These are phyloP conservation scores for Vachellia collinsii DNA, from an alignment of 306 rosid genomes.

Conservation along the genomic window DNA sequence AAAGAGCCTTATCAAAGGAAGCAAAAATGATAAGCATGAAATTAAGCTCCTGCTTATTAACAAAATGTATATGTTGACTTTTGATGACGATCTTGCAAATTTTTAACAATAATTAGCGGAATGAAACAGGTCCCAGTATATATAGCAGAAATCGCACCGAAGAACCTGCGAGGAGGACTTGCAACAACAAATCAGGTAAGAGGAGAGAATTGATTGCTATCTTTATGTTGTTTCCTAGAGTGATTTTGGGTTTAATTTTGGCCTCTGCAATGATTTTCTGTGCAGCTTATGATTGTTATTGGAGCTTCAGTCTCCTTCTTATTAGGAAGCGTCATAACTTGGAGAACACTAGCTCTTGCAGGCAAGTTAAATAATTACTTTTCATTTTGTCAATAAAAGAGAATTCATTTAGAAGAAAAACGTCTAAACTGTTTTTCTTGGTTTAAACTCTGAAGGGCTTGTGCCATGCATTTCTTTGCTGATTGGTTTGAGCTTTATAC, in stretches of 20 bases:
- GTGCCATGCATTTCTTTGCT: conserved; percentile 65
- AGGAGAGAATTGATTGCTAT: conserved; percentile 10
- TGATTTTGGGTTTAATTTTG: conserved; percentile 20
- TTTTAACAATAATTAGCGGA: conserved; percentile 24
- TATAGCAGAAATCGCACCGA: conserved; percentile 74
- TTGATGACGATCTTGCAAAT: conserved; percentile 20
- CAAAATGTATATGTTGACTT: neutral
- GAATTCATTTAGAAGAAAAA: neutral
- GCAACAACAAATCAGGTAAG: conserved; percentile 69
- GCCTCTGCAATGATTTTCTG: conserved; percentile 25
- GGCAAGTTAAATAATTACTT: conserved; percentile 43
- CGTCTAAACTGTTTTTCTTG: conserved; percentile 25
- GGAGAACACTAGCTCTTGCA: conserved; percentile 61
- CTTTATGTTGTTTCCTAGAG: neutral
- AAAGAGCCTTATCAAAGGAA: neutral
- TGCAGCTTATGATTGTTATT: conserved; percentile 68
- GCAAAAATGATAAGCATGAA: neutral
- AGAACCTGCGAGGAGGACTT: conserved; percentile 73
- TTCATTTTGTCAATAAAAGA: conserved; percentile 13
- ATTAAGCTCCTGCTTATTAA: neutral
- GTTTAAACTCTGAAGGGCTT: conserved; percentile 54
- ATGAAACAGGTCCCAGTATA: conserved; percentile 68
- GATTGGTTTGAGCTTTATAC: conserved; percentile 73
- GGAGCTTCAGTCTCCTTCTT: conserved; percentile 73
- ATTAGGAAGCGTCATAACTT: conserved; percentile 61